Evolutionary conservation across 306 rosid genomes (phyloP), one percentile per base, ranked within the genome.

Genomic region (Cicer chorassanicum): DNA sequence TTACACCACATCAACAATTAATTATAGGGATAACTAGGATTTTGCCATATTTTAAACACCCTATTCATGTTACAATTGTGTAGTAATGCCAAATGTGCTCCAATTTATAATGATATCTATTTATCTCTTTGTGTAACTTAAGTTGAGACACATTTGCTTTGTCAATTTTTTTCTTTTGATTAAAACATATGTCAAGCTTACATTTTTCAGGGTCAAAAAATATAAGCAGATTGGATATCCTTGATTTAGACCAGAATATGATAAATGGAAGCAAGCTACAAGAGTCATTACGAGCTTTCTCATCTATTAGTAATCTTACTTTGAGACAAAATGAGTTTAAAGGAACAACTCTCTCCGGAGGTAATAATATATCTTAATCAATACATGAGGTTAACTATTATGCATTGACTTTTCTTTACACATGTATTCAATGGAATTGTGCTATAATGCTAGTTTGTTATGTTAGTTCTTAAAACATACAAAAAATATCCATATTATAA

Each of bases 261-360:
- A 21, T 78, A 49, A 67, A 70, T 40, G 72, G 72, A 62, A 78
- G 61, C 44, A 38, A 6, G 24, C 5, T 61, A 7, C 76, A n/a
- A 8, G n/a, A 71, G 3, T 70, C 29, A 0, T 41, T 71, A 2
- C 13, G 3, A 54, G 73, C 82, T 24, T 79, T 72, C 50, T 12
- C 78, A 53, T 63, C 82, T 15, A 18, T 64, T 42, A 42, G 3
- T 1, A 5, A 10, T 41, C 73, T 79, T 34, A 12, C 6, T 15
- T 6, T 71, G 29, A 2, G 0, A 1, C 0, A 4, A 1, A 72
- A 18, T 4, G 0, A 11, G 10, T 63, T 64, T 36, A 44, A 34
- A 38, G 61, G 67, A 64, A 53, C 11, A 18, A 54, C 15, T 72
- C 1, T 45, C 15, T 59, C 73, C 7, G 6, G 1, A 42, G 78